Evolutionary conservation across 768 basidiomycete genomes (phyloP), one percentile per base, ranked within the genome.

Genomic region (Boletus patriciae): DNA sequence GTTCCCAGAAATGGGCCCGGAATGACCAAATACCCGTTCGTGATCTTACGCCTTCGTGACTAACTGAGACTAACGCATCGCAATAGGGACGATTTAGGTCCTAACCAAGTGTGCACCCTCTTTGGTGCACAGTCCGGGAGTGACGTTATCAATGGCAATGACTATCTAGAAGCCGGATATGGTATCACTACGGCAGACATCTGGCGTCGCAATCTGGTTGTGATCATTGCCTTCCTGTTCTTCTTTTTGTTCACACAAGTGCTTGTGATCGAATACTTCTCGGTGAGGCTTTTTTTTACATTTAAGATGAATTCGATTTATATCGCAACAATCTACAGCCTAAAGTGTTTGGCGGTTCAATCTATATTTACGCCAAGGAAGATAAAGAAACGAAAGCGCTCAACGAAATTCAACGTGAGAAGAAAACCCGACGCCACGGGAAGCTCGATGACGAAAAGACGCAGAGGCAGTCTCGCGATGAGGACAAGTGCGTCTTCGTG

Each of bases 51-150:
- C 9, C 1, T 10, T 25, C 23, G 43, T 25, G 18, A 7, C 11
- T 13, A 3, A 41, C 19, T 1, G 33, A 23, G 18, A 23, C 54
- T 27, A 53, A 74, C 43, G 63, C 64, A 56, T 51, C n/a, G 44
- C 54, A 42, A 25, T 55, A 83, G 88, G 62, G 70, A 76, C 46
- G 59, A 66, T 55, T 67, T 88, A 59, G 80, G 85, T 43, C 74
- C 80, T 2, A 87, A 92, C 62, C 92, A 94, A 74, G 83, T 81
- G 11, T 94, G 92, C 71, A 90, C 90, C 0, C 73, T 93, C 21
- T 81, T 80, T 54, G 91, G 92, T n/a, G 74, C 88, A 1, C 62
- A 68, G 4, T 70, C 79, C 0, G 91, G 91, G 1, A 79, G 77
- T 33, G 75, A 75, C 52, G 49, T 74, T 31, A 83, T 93, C 54